Base-by-base conservation (phyloP, 306 rosid species). In the Vigna hirtella region DNA sequence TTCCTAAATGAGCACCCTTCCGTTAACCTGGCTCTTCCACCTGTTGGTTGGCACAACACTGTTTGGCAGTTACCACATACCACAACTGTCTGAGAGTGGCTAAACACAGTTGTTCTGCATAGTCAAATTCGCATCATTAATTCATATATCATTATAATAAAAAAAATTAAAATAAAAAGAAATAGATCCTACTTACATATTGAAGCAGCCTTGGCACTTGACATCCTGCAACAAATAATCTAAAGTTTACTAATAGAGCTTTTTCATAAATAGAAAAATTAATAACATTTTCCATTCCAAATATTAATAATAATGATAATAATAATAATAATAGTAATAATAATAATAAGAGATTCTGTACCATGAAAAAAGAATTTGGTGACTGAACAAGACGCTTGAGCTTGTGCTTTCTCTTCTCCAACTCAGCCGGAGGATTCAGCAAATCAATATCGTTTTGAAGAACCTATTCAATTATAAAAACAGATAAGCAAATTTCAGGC, bases 311-410 rank as follows among this genome's bases (percentile, higher is more conserved):
- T 4, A 28, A 28, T 28, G 3, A 28, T 28, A 28, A 28, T 28
- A 30, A 30, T 30, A 30, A 30, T 30, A 4, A 30, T 30, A 30
- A 4, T 4, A 20, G 20, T 20, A 30, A 30, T 30, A 30, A 2
- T 30, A 30, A 30, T 4, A 30, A 30, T 4, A 0, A 20, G 1
- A 11, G 0, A 34, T 24, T 14, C 1, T n/a, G 43, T 81, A 86
- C 90, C 90, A 86, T 86, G 86, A 86, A 86, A 73, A 86, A 86
- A 4, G 90, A 86, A 63, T 86, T 83, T 28, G 90, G 90, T 0
- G 90, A 83, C 51, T 83, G 87, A 74, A 86, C 87, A 70, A 86
- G 87, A 65, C 87, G 82, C 38, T 86, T 86, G 12, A 86, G 89
- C 73, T 86, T 86, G 73, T 86, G 89, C 79, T 86, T 83, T 55